Conservation (phyloP, 2,329 filamentous ascomycete genomes). For the Hymenoscyphus infarciens region DNA sequence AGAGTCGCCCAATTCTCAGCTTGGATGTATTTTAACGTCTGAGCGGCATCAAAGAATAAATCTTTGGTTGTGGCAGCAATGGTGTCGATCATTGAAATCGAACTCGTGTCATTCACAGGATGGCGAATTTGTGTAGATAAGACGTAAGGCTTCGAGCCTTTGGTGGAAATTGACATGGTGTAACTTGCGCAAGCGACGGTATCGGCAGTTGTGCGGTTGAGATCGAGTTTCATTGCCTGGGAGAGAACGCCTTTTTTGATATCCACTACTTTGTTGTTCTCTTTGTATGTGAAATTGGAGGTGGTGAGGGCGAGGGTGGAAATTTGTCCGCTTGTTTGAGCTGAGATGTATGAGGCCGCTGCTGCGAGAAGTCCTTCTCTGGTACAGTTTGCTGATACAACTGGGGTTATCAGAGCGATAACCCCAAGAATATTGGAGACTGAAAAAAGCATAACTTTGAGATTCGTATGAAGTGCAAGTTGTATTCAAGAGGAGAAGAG, state of each 20-base stretch:
- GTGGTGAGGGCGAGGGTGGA: constrained; percentile 3
- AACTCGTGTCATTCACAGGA: constrained; percentile 10
- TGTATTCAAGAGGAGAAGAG: not conserved
- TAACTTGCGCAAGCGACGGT: constrained; percentile 16
- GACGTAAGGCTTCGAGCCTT: constrained; percentile 17
- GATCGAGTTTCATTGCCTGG: constrained; percentile 11
- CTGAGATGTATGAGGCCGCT: constrained; percentile 11
- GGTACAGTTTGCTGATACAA: constrained; percentile 12
- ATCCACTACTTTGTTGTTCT: constrained; percentile 16
- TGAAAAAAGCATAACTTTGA: not conserved
- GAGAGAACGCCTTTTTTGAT: constrained; percentile 11
- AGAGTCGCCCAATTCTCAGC: constrained; percentile 13
- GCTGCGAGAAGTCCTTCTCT: constrained; percentile 11
- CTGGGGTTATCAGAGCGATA: not conserved
- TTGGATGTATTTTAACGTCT: constrained; percentile 15
- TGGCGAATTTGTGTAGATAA: constrained; percentile 18
- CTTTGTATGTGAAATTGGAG: constrained; percentile 15
- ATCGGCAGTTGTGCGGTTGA: constrained; percentile 16
- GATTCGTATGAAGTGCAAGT: not conserved
- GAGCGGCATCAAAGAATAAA: constrained; percentile 17
- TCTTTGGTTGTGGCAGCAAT: constrained; percentile 18
- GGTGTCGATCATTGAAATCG: constrained; percentile 18
- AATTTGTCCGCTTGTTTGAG: constrained; percentile 11
- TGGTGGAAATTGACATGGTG: constrained; percentile 15
- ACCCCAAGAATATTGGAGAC: not conserved